These are phyloP conservation scores for Candida ortonii DNA, from an alignment of 805 yeast genomes.

Conservation along the genomic window DNA sequence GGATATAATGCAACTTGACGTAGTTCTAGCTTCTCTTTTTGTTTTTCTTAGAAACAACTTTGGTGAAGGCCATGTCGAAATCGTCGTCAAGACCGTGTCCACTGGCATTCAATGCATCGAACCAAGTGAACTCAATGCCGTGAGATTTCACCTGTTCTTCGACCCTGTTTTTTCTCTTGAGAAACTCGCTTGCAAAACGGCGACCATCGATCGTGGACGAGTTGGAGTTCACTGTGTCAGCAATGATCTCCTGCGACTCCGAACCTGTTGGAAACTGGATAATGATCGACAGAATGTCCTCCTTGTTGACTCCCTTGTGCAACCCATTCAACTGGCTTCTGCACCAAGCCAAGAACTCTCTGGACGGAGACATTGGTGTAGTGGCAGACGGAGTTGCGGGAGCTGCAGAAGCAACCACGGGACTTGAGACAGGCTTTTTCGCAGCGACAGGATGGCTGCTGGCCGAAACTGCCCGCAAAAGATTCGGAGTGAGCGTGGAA, in stretches of 20 bases:
- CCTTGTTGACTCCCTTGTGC: slow-evolving; percentile 71
- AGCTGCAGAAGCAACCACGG: slow-evolving; percentile 4
- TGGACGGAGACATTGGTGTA: slow-evolving; percentile 41
- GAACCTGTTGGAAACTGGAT: slow-evolving; percentile 72
- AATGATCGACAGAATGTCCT: slow-evolving; percentile 76
- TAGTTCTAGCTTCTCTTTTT: slow-evolving; percentile 36
- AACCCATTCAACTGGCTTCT: slow-evolving; percentile 62
- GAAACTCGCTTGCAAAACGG: slow-evolving; percentile 87
- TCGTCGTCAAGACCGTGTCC: slow-evolving; percentile 38
- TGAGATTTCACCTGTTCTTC: slow-evolving; percentile 51
- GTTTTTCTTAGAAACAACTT: slow-evolving; percentile 63
- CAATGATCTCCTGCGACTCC: slow-evolving; percentile 80
- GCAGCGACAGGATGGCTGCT: slow-evolving; percentile 23
- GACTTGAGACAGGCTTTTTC: slow-evolving; percentile 8
- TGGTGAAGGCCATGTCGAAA: slow-evolving; percentile 47
- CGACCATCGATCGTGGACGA: slow-evolving; percentile 92
- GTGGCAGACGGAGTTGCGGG: slow-evolving; percentile 25
- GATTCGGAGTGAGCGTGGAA: slow-evolving; percentile 31
- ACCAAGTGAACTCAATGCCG: slow-evolving; percentile 59
- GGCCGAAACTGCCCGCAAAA: slow-evolving; percentile 37
- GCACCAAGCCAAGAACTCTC: slow-evolving; percentile 72
- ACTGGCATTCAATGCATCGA: slow-evolving; percentile 47
- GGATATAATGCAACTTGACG: slow-evolving; percentile 3
- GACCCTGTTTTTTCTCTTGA: slow-evolving; percentile 69
- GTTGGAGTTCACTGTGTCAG: slow-evolving; percentile 87